Evolutionary conservation across 352 stramenopile species (phyloP).

Genomic region (Phytophthora fragariaefolia): DNA sequence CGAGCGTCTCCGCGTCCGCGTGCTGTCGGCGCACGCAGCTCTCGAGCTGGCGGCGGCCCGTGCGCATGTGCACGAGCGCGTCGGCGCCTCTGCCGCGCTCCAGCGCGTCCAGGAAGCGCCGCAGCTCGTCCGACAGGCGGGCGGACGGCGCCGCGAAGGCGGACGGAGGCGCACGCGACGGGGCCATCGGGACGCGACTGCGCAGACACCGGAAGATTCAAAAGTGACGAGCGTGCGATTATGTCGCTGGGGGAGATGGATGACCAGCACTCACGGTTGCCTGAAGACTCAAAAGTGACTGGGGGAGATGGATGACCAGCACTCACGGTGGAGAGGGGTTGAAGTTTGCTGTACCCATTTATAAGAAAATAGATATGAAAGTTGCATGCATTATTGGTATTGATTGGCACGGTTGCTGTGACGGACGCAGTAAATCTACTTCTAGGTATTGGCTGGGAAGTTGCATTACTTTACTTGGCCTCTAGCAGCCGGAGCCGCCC

Average conservation of each 20-base stretch:
- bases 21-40: constrained; percentile 54
- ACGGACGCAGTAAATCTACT: too few relatives aligned
- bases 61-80: constrained; percentile 52
- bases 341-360: too few relatives aligned
- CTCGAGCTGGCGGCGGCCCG: constrained; percentile 58
- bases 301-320: too few relatives aligned
- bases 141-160: constrained; percentile 54
- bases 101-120: constrained; percentile 40
- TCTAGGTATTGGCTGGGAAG: too few relatives aligned
- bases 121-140: constrained; percentile 45
- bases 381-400: too few relatives aligned
- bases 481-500: constrained; percentile 41
- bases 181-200: constrained; percentile 13
- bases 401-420: too few relatives aligned
- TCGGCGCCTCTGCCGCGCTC: constrained; percentile 30
- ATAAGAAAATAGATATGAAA: too few relatives aligned
- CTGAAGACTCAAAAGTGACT: too few relatives aligned
- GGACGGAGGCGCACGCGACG: constrained; percentile 5
- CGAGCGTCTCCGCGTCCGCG: constrained; percentile 38
- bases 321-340: too few relatives aligned
- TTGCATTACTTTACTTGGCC: background rate
- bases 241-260: too few relatives aligned
- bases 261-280: constrained; percentile 20
- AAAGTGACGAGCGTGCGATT: too few relatives aligned
- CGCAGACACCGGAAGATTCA: constrained; percentile 14